A percentile compares a stretch with the other conserved stretches of the same genome.
These are phyloP conservation scores for Suillus variegatus DNA, from an alignment of 768 basidiomycete species.

Conservation along the genomic window DNA sequence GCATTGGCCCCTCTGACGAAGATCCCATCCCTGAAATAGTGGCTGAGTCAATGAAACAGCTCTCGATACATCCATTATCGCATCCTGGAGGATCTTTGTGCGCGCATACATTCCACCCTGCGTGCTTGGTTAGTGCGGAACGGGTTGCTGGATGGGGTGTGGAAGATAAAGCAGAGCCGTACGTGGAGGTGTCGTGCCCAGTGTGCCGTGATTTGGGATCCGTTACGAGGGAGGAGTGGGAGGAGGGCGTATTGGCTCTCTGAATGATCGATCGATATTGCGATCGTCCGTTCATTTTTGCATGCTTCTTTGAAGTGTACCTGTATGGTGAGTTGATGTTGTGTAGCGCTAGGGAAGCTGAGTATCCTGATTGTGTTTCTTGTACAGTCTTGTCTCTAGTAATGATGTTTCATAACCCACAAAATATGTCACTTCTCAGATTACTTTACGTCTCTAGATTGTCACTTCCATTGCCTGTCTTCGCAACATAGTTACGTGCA, in stretches of 20 bases:
- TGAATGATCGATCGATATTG: slow-evolving; percentile 15
- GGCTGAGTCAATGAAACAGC: slow-evolving; percentile 20
- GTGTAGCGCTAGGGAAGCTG: not conserved
- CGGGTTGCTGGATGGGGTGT: slow-evolving; percentile 64
- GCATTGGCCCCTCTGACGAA: slow-evolving; percentile 73
- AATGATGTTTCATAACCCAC: not conserved
- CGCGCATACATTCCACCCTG: slow-evolving; percentile 67
- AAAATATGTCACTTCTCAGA: not conserved
- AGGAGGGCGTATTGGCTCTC: slow-evolving; percentile 40
- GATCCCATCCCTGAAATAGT: slow-evolving; percentile 49
- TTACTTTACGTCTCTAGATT: slow-evolving; percentile 1
- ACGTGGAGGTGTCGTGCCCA: slow-evolving; percentile 73
- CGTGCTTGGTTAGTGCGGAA: slow-evolving; percentile 70
- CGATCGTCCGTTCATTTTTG: not conserved
- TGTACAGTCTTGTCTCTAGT: slow-evolving; percentile 5
- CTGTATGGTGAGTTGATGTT: not conserved
- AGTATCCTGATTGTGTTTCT: not conserved
- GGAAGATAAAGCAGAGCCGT: slow-evolving; percentile 39
- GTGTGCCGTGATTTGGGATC: slow-evolving; percentile 67
- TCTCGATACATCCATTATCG: slow-evolving; percentile 21
- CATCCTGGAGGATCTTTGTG: slow-evolving; percentile 43
- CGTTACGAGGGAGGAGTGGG: slow-evolving; percentile 64
- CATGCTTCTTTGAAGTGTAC: not conserved
- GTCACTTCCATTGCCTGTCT: not conserved
- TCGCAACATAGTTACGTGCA: slow-evolving; percentile 2